Evolutionary conservation across 768 basidiomycete genomes (phyloP).

Genomic region (Macrolepiota dolichaula): DNA sequence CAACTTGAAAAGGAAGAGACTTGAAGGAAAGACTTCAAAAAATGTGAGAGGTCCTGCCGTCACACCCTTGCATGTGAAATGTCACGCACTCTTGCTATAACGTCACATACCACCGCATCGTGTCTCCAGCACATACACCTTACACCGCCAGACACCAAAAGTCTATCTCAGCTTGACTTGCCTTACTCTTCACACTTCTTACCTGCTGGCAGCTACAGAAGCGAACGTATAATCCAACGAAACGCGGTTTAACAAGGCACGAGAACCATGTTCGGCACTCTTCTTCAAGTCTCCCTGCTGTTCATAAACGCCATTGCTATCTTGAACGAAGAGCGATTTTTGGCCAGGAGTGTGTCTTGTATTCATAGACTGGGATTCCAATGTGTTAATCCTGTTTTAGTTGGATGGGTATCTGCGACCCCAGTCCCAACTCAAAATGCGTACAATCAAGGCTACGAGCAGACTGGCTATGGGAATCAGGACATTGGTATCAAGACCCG

Average conservation of each 20-base stretch:
- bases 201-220: conserved; percentile 5
- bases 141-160: neutral
- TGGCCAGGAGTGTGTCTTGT: conserved; percentile 73
- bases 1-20: neutral
- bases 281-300: conserved; percentile 84
- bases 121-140: conserved; percentile 4
- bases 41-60: conserved; percentile 2
- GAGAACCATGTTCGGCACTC: conserved; percentile 54
- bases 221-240: neutral
- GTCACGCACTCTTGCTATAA: conserved; percentile 5
- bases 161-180: neutral
- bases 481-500: conserved; percentile 80
- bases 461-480: conserved; percentile 51
- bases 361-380: conserved; percentile 1
- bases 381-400: conserved; percentile 33
- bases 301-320: conserved; percentile 94
- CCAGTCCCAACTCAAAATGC: conserved; percentile 54
- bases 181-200: neutral
- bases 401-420: conserved; percentile 80
- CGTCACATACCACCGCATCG: neutral
- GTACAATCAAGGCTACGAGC: conserved; percentile 69
- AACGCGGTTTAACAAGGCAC: neutral
- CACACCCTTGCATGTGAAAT: neutral
- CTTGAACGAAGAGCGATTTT: conserved; percentile 93
- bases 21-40: too few relatives aligned